Evolutionary conservation across 805 yeast species (phyloP).

Genomic region (Lachancea lanzarotensis): DNA sequence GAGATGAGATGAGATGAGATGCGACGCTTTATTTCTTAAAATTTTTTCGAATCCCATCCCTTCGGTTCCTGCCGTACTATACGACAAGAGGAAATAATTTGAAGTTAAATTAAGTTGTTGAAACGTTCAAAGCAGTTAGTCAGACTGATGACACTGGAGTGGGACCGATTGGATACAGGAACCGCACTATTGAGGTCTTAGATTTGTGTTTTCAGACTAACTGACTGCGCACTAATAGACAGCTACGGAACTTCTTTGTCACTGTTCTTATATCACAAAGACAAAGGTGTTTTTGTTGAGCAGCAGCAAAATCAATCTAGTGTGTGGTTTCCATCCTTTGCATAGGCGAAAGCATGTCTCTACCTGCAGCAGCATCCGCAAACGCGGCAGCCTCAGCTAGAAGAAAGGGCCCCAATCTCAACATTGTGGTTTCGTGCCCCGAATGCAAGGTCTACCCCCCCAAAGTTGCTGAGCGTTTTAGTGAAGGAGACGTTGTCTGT

Average conservation of each 20-base stretch:
- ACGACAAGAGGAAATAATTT: no score
- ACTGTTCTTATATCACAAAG: no score
- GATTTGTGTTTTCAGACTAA: not conserved
- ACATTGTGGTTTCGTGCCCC: conserved; percentile 86
- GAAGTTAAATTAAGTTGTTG: no score
- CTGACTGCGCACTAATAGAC: not conserved
- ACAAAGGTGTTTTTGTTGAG: not conserved
- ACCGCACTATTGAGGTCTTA: no score
- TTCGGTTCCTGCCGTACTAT: no score
- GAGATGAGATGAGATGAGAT: conserved; percentile 5
- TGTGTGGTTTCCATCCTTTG: not conserved
- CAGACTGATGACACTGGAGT: no score
- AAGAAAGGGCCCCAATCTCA: conserved; percentile 68
- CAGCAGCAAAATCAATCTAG: not conserved
- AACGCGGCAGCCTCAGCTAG: conserved; percentile 13
- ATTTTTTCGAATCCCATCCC: no score
- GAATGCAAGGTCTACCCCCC: conserved; percentile 96
- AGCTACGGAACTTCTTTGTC: no score
- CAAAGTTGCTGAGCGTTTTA: conserved; percentile 85
- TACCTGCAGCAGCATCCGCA: conserved; percentile 13
- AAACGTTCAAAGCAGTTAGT: no score
- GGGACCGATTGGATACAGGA: no score
- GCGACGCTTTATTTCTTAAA: not conserved
- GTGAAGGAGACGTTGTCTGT: conserved; percentile 98
- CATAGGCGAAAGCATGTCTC: conserved; percentile 6